phyloP scores from a whole-genome alignment of 306 rosid species.

The Sicyos baderoa region DNA sequence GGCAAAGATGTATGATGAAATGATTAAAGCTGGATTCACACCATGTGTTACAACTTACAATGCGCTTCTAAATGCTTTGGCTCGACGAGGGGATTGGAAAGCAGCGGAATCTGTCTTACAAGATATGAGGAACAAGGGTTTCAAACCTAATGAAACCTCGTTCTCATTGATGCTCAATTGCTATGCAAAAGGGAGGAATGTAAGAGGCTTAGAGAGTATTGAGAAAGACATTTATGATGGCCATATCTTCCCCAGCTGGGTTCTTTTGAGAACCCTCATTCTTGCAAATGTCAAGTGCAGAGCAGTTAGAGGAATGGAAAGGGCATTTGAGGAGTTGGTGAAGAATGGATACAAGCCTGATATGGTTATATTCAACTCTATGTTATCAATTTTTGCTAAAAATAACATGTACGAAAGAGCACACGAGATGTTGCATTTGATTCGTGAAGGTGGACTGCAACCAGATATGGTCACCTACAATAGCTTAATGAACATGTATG shows the following conservation, averaged over 20 bases:
- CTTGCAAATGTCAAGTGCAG: slow-evolving; percentile 79
- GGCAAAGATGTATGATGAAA: slow-evolving; percentile 64
- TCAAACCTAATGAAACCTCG: slow-evolving; percentile 77
- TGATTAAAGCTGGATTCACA: slow-evolving; percentile 71
- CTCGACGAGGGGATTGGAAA: slow-evolving; percentile 70
- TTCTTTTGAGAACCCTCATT: slow-evolving; percentile 65
- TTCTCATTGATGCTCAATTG: slow-evolving; percentile 78
- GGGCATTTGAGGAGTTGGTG: slow-evolving; percentile 60
- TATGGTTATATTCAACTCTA: slow-evolving; percentile 63
- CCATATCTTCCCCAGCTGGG: slow-evolving; percentile 73
- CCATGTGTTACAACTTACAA: slow-evolving; percentile 79
- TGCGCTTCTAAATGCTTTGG: slow-evolving; percentile 80
- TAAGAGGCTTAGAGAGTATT: slow-evolving; percentile 57
- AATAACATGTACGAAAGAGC: slow-evolving; percentile 54
- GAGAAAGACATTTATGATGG: slow-evolving; percentile 67
- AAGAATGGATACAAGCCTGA: slow-evolving; percentile 76
- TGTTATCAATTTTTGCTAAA: slow-evolving; percentile 70
- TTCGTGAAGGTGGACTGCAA: slow-evolving; percentile 46
- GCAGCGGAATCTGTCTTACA: slow-evolving; percentile 69
- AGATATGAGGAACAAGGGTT: slow-evolving; percentile 74
- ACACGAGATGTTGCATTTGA: slow-evolving; percentile 56
- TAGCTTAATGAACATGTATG: slow-evolving; percentile 80
- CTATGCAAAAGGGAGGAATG: slow-evolving; percentile 65
- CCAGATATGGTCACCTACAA: slow-evolving; percentile 79
- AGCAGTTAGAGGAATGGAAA: slow-evolving; percentile 65